Evolutionary conservation across 768 basidiomycete genomes (phyloP).

Genomic region (Pulveroboletus sp.): DNA sequence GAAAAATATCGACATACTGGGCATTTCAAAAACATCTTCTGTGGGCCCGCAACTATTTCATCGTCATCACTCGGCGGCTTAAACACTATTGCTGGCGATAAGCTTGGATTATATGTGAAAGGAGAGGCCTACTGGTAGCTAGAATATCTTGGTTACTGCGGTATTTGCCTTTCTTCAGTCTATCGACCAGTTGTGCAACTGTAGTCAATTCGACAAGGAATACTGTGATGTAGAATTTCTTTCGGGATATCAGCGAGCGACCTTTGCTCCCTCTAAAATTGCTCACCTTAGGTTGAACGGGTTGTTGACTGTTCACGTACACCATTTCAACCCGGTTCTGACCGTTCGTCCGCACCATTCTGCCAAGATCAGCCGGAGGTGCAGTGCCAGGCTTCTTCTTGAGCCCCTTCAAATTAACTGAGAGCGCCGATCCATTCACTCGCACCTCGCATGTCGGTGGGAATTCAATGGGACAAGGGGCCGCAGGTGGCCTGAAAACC

Average conservation of each 20-base stretch:
- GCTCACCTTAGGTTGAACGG: conserved; percentile 65
- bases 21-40: conserved; percentile 90
- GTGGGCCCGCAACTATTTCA: conserved; percentile 86
- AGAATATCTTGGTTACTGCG: conserved; percentile 60
- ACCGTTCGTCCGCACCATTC: conserved; percentile 36
- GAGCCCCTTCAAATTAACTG: conserved; percentile 80
- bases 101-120: not conserved
- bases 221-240: conserved; percentile 87
- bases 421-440: conserved; percentile 65
- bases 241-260: conserved; percentile 44
- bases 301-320: conserved; percentile 85
- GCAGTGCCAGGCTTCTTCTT: conserved; percentile 96
- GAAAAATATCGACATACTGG: conserved; percentile 70
- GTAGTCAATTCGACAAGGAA: conserved; percentile 79
- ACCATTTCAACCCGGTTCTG: conserved; percentile 80
- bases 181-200: conserved; percentile 65
- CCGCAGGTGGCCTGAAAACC: conserved; percentile 48
- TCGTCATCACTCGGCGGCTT: conserved; percentile 67
- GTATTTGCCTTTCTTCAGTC: conserved; percentile 64
- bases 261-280: not conserved
- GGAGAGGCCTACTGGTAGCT: conserved; percentile 53
- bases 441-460: conserved; percentile 90
- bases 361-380: conserved; percentile 74
- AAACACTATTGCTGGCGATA: conserved; percentile 44
- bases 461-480: conserved; percentile 81